Evolutionary conservation across 2,329 filamentous ascomycete species (phyloP).

Genomic region (Colletotrichum costaricense): DNA sequence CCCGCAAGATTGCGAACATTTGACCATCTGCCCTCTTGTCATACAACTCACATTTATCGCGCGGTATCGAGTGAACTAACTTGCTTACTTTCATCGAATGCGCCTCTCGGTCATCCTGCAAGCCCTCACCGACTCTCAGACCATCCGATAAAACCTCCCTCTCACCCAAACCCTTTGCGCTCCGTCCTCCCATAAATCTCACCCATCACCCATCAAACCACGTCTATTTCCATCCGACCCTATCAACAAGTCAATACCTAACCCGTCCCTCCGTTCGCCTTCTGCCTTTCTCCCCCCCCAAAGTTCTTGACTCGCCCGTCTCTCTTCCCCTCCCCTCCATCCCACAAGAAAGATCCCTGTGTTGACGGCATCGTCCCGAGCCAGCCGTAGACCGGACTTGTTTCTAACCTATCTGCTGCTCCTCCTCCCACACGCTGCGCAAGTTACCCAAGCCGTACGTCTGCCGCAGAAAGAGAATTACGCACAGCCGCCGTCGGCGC

Average conservation of each 20-base stretch:
- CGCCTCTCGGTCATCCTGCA: neutral
- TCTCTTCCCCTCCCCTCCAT: neutral
- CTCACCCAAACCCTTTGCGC: slow-evolving; percentile 3
- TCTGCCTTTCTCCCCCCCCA: neutral
- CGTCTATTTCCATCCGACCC: neutral
- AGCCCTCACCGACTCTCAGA: slow-evolving; percentile 17
- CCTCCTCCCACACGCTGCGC: neutral
- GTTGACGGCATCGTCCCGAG: neutral
- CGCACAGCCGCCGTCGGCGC: neutral
- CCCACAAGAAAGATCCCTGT: neutral
- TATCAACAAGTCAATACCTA: neutral
- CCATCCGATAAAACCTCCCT: slow-evolving; percentile 8
- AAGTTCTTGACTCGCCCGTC: neutral
- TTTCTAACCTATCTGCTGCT: neutral
- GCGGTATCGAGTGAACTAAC: neutral
- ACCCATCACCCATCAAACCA: slow-evolving; percentile 7
- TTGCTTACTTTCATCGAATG: neutral
- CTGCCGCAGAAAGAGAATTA: neutral
- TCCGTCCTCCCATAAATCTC: neutral
- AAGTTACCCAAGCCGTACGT: neutral
- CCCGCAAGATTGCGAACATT: neutral
- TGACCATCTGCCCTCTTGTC: neutral
- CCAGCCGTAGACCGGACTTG: neutral
- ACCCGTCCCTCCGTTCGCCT: neutral
- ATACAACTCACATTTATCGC: neutral